A percentile compares a stretch with the other conserved stretches of the same genome.
These are phyloP conservation scores for Verticillium zaregamsianum DNA, from an alignment of 2,329 filamentous ascomycete species.

Conservation along the genomic window DNA sequence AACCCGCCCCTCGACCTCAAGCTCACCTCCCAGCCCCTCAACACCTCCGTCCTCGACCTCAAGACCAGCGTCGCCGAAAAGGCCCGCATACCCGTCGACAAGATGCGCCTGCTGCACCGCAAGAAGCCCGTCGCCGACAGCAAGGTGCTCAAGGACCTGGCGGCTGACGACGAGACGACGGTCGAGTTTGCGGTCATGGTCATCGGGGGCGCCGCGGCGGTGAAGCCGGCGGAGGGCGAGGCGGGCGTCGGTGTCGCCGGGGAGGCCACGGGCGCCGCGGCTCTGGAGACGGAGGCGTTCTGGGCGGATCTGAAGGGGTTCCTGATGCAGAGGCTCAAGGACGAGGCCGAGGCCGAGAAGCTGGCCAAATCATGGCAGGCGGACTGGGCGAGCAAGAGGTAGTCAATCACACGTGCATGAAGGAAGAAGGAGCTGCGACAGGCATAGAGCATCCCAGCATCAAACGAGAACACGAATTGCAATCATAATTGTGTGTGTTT, in stretches of 20 bases:
- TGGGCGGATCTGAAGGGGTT: constrained; percentile 85
- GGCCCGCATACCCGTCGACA: constrained; percentile 62
- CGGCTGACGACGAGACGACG: constrained; percentile 49
- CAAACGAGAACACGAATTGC: constrained; percentile 4
- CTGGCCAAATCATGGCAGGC: constrained; percentile 64
- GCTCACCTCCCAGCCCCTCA: constrained; percentile 57
- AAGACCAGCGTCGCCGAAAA: constrained; percentile 65
- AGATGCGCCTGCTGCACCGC: constrained; percentile 80
- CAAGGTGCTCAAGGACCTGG: constrained; percentile 71
- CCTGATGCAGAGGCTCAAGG: constrained; percentile 72
- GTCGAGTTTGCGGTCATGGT: constrained; percentile 88
- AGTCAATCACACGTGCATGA: constrained; percentile 1
- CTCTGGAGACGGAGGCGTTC: constrained; percentile 69
- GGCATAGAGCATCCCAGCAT: background rate
- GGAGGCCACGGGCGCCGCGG: constrained; percentile 32
- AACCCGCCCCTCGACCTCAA: constrained; percentile 67
- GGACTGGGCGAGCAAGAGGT: constrained; percentile 57
- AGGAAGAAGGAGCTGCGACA: background rate
- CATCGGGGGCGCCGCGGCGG: constrained; percentile 61
- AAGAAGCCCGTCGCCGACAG: constrained; percentile 81
- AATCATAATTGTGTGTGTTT: background rate
- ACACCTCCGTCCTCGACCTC: constrained; percentile 74
- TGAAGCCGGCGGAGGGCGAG: constrained; percentile 32
- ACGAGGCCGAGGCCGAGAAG: constrained; percentile 61
- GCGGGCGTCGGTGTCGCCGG: constrained; percentile 8